phyloP scores from a whole-genome alignment of 495 filamentous ascomycete species.

The Hyphodiscus hymeniophilus region DNA sequence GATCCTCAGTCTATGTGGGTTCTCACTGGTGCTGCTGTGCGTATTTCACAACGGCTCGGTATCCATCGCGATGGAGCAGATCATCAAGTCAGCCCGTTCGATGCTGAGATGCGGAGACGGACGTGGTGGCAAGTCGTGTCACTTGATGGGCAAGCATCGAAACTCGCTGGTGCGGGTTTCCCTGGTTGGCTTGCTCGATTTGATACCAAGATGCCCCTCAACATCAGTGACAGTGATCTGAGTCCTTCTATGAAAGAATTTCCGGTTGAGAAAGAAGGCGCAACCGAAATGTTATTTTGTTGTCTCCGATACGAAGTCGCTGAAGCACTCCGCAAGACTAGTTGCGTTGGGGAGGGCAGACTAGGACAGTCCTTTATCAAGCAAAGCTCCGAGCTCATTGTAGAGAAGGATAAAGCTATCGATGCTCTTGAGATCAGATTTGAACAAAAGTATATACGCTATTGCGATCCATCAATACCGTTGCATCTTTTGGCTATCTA shows the following conservation, averaged over 20 bases:
- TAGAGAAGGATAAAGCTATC: constrained; percentile 41
- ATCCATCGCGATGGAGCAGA: constrained; percentile 43
- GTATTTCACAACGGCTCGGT: constrained; percentile 36
- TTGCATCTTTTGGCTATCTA: constrained; percentile 48
- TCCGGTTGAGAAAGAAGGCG: constrained; percentile 36
- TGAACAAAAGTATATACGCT: constrained; percentile 39
- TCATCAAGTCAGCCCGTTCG: constrained; percentile 47
- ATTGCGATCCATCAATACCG: constrained; percentile 52
- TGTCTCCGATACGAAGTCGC: constrained; percentile 43
- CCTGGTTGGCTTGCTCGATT: constrained; percentile 28
- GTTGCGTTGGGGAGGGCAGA: constrained; percentile 19
- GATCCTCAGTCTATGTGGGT: constrained; percentile 41
- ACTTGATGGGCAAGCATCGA: constrained; percentile 44
- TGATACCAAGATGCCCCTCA: constrained; percentile 37
- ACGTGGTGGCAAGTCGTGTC: constrained; percentile 55
- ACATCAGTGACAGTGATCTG: constrained; percentile 36
- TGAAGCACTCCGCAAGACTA: constrained; percentile 35
- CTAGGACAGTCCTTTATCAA: constrained; percentile 36
- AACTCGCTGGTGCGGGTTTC: constrained; percentile 57
- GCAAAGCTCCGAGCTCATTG: constrained; percentile 28
- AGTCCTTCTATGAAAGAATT: constrained; percentile 32
- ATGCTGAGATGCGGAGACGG: constrained; percentile 51
- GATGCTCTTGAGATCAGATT: constrained; percentile 35
- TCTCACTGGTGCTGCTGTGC: constrained; percentile 32
- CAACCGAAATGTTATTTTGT: constrained; percentile 53